phyloP scores from a whole-genome alignment of 106 monocot genomes.

The Platanthera zijinensis region DNA sequence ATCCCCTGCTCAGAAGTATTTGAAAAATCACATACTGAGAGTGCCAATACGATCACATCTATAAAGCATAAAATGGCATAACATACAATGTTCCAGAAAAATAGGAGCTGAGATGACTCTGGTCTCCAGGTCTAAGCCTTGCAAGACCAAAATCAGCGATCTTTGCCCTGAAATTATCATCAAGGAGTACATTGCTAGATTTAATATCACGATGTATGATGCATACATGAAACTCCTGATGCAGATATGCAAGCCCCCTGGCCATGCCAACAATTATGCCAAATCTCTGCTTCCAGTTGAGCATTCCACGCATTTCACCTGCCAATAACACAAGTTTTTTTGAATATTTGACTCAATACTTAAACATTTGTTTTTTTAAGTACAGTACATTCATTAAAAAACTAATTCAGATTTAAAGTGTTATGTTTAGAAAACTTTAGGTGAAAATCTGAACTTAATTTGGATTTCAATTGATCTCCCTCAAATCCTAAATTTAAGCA shows the following conservation, averaged over 20 bases:
- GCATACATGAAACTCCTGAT: conserved; percentile 61
- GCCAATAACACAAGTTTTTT: neutral
- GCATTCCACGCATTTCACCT: conserved; percentile 37
- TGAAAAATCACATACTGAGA: neutral
- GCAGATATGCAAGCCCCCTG: conserved; percentile 57
- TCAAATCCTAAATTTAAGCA: too few relatives aligned
- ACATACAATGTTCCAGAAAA: conserved; percentile 68
- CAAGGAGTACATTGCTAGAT: conserved; percentile 53
- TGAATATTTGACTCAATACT: too few relatives aligned
- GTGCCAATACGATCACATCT: neutral
- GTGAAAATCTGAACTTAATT: too few relatives aligned
- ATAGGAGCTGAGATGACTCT: conserved; percentile 55
- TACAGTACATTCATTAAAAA: too few relatives aligned
- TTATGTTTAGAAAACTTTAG: too few relatives aligned
- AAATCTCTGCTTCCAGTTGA: conserved; percentile 62
- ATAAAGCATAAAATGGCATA: neutral
- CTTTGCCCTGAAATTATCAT: conserved; percentile 47
- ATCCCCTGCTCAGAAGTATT: conserved; percentile 30
- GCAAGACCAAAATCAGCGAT: conserved; percentile 72
- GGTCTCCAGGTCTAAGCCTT: conserved; percentile 49
- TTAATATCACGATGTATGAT: conserved; percentile 70
- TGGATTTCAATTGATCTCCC: too few relatives aligned
- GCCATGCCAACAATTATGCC: conserved; percentile 67
- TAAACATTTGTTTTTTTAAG: too few relatives aligned
- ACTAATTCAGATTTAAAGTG: too few relatives aligned